Evolutionary conservation across 2,329 filamentous ascomycete species (phyloP), one percentile per base, ranked within the genome.

Genomic region (Monilinia laxa): DNA sequence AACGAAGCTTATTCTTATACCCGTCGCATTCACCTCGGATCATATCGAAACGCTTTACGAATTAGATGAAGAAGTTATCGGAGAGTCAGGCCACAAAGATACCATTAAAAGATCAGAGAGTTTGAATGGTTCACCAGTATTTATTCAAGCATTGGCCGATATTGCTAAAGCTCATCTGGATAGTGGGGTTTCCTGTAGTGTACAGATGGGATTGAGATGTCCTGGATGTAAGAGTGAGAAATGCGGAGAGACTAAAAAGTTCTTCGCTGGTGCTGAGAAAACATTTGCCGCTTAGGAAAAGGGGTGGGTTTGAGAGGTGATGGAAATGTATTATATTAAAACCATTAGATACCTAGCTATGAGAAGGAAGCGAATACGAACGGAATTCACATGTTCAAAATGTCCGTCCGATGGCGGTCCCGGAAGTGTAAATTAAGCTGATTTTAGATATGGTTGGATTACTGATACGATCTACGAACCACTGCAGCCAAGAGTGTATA

Each of bases 31-130:
- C 77, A 99, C 95, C 0, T 96, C 92, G n/a, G 95, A 99, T 75
- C 95, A 99, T 77, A 99, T 99, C 72, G 95, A 99, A 80, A 99
- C 95, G 0, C 82, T 99, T 0, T 98, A 90, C 77, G 95, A 99
- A 78, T 82, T 99, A 63, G 95, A 99, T 77, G 84, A 92, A 73
- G 95, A 99, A 79, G 92, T 99, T 51, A 98, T 99, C 75, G 90
- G 92, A 67, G 93, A 96, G 78, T 92, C 86, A 0, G 88, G 90
- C 18, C 86, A 91, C 74, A 80, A 86, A 0, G 92, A 93, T 42
- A 90, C 88, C 0, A 88, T 99, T 70, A 97, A 96, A 82, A 86
- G 95, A 67, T 92, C 90, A 1, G 95, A 98, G 77, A 96, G 91
- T 75, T 79, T 99, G 74, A 99, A 99, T 75, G 95, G 92, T 65